phyloP scores from a whole-genome alignment of 805 yeast genomes.

The Isabelozyma pseudorhagii region DNA sequence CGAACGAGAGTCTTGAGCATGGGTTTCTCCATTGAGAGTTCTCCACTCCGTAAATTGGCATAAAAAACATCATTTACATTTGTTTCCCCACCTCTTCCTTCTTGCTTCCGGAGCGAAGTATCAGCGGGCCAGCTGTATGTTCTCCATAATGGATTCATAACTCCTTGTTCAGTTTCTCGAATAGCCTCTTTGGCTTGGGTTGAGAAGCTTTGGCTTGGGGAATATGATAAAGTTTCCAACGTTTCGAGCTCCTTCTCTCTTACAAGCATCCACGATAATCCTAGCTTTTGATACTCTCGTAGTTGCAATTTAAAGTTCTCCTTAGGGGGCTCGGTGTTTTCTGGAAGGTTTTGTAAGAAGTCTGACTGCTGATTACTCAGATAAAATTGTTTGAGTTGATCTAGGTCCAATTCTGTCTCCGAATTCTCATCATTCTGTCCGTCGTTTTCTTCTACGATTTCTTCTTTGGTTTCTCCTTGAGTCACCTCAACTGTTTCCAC shows the following conservation, averaged over 20 bases:
- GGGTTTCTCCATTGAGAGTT: constrained; percentile 68
- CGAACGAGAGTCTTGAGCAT: constrained; percentile 52
- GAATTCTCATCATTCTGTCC: constrained; percentile 12
- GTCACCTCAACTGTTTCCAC: constrained; percentile 13
- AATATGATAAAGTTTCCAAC: constrained; percentile 30
- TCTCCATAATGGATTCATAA: constrained; percentile 84
- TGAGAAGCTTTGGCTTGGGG: constrained; percentile 16
- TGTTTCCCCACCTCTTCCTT: not conserved
- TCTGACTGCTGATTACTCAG: constrained; percentile 65
- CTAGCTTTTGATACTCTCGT: constrained; percentile 79
- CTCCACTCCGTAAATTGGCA: constrained; percentile 78
- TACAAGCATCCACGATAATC: constrained; percentile 85
- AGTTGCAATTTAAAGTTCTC: constrained; percentile 54
- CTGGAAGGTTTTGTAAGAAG: constrained; percentile 56
- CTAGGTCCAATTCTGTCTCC: constrained; percentile 46
- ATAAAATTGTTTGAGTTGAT: constrained; percentile 76
- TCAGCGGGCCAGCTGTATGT: constrained; percentile 70
- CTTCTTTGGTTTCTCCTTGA: constrained; percentile 14
- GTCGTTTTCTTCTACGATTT: constrained; percentile 31
- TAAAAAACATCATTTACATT: constrained; percentile 44
- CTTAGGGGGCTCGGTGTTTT: constrained; percentile 50
- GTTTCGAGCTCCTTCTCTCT: constrained; percentile 63
- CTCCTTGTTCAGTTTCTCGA: constrained; percentile 40
- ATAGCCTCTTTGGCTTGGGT: constrained; percentile 24
- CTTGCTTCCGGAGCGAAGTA: constrained; percentile 1